Evolutionary conservation across 2,329 filamentous ascomycete genomes (phyloP), one percentile per base, ranked within the genome.

Genomic region (Arthrobotrys musiformis): DNA sequence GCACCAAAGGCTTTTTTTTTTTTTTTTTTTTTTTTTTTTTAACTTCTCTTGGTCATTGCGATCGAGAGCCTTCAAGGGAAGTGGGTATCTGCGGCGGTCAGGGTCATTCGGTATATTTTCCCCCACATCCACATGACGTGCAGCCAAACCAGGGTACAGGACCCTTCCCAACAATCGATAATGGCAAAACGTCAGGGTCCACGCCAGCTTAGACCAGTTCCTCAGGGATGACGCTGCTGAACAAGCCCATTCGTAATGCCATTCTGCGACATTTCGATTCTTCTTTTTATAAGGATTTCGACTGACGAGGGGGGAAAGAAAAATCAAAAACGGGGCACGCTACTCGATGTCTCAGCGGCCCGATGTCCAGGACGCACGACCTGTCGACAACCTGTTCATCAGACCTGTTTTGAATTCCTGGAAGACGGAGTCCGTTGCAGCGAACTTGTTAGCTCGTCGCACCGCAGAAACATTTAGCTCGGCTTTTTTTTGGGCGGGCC

Each of bases 191-290:
- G 60, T 64, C 68, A 72, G 58, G 67, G 67, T 70, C 46, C 56
- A 60, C 56, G 56, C 56, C 33, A 44, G 42, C 61, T n/a, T 7
- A 19, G 17, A 30, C 64, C 37, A 54, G 13, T 15, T 30, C 30
- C 19, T 8, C n/a, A n/a, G 44, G 46, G 44, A 54, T 61, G 69
- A 67, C 50, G 50, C 61, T n/a, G 26, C 17, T 50, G 60, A 37
- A 67, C 48, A 56, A 44, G 46, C n/a, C n/a, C 37, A 73, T 73
- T 73, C 61, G 69, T 73, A 60, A 73, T 73, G 61, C 69, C 19
- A 73, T 61, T 73, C 28, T 73, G 61, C 61, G 26, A 66, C 60
- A 58, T 66, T 67, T 52, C 69, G 28, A 66, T 73, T 33, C 37
- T 58, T 40, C 30, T 44, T 44, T 40, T 64, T 64, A 40, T 62